Evolutionary conservation across 148 eudicot genomes (phyloP).

Genomic region (Camellia granthamiana): DNA sequence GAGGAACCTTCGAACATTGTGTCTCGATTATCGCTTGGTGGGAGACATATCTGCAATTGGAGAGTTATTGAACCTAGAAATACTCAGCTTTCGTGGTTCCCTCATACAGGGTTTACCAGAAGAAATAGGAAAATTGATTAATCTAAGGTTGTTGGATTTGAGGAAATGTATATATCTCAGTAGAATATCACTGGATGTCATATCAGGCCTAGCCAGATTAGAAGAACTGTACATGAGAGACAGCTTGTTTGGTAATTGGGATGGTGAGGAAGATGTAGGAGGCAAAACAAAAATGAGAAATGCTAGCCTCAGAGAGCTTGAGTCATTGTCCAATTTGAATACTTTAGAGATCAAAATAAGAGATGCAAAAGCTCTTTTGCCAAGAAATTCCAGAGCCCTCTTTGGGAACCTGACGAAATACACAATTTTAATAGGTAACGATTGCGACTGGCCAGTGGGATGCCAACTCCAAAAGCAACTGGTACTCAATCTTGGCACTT

Average conservation of each 20-base stretch:
- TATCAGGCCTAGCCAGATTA: constrained; percentile 24
- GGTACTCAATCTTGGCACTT: not conserved
- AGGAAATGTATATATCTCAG: constrained; percentile 8
- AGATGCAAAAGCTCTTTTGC: not conserved
- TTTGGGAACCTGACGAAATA: not conserved
- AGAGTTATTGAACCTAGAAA: constrained; percentile 33
- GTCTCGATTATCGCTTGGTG: constrained; percentile 25
- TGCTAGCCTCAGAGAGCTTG: constrained; percentile 26
- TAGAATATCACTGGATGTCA: constrained; percentile 23
- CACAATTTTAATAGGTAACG: not conserved
- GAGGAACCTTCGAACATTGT: constrained; percentile 30
- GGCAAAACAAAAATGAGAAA: not conserved
- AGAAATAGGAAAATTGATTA: constrained; percentile 30
- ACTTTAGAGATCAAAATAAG: not conserved
- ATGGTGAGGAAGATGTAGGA: not conserved
- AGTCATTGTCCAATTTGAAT: constrained; percentile 18
- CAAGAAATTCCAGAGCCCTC: not conserved
- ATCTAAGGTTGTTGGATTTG: constrained; percentile 35
- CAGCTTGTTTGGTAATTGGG: constrained; percentile 19
- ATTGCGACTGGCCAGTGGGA: not conserved
- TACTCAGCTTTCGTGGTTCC: constrained; percentile 37
- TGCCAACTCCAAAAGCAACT: not conserved
- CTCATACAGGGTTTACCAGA: constrained; percentile 25
- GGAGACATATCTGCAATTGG: constrained; percentile 24
- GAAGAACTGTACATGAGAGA: constrained; percentile 37